A percentile compares a stretch with the other conserved stretches of the same genome.
phyloP scores from a whole-genome alignment of 768 basidiomycete species.

The Pisolithus orientalis region DNA sequence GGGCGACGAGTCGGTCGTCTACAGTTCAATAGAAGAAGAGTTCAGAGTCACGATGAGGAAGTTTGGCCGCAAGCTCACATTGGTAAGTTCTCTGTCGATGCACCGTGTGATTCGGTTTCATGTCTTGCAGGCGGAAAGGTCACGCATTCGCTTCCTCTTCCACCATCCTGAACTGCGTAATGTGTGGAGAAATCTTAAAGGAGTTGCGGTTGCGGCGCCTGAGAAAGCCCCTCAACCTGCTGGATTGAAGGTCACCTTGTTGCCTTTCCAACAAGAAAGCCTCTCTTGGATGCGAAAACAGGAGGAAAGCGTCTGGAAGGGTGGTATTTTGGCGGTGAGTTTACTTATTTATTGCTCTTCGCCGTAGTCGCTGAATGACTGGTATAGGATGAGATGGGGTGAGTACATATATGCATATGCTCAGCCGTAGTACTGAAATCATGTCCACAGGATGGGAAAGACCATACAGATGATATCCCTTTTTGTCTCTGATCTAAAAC shows the following conservation, averaged over 20 bases:
- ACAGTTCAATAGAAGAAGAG: conserved; percentile 18
- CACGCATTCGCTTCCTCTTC: conserved; percentile 51
- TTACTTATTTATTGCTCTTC: background rate
- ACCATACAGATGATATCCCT: conserved; percentile 96
- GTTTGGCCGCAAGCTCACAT: conserved; percentile 70
- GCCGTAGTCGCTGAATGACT: conserved; percentile 5
- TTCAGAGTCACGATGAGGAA: conserved; percentile 40
- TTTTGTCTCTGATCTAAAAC: conserved; percentile 67
- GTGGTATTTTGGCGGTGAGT: conserved; percentile 87
- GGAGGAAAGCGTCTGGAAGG: conserved; percentile 80
- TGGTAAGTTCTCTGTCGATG: conserved; percentile 37
- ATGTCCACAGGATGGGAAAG: conserved; percentile 70
- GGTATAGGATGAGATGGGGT: conserved; percentile 86
- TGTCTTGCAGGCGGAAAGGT: conserved; percentile 60
- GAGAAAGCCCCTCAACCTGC: conserved; percentile 71
- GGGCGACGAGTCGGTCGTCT: conserved; percentile 10
- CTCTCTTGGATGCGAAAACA: conserved; percentile 95
- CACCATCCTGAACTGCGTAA: conserved; percentile 76
- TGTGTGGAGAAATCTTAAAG: conserved; percentile 85
- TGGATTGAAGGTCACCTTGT: conserved; percentile 75
- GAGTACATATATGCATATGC: conserved; percentile 20
- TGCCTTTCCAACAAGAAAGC: conserved; percentile 96
- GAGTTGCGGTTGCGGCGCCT: conserved; percentile 55
- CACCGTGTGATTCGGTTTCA: conserved; percentile 1
- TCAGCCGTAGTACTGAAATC: conserved; percentile 7